Evolutionary conservation across 805 yeast genomes (phyloP).

Genomic region (Schwanniomyces pseudopolymorphus): DNA sequence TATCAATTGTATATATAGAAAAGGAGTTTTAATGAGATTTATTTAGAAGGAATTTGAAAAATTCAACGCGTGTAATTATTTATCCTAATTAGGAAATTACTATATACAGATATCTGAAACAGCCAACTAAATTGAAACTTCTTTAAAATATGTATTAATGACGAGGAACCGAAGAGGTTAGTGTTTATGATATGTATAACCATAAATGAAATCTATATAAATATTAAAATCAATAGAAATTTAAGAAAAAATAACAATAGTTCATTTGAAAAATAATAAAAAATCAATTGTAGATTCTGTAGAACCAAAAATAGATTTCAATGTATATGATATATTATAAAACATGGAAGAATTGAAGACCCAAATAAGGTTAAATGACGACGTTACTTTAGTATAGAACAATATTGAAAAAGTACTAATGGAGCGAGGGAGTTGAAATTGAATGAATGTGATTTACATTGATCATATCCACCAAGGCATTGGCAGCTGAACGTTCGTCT

Average conservation of each 20-base stretch:
- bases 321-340: neutral
- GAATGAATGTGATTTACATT: neutral
- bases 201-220: neutral
- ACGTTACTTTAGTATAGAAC: neutral
- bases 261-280: neutral
- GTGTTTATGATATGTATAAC: neutral
- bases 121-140: too few species aligned
- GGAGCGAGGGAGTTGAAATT: neutral
- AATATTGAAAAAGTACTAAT: neutral
- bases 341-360: neutral
- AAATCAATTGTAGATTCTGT: neutral
- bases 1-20: constrained; percentile 67
- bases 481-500: constrained; percentile 56
- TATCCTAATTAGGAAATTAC: constrained; percentile 13
- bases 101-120: neutral
- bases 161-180: neutral
- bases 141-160: neutral
- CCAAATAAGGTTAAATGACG: neutral
- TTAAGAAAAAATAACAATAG: neutral
- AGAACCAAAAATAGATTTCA: neutral
- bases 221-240: neutral
- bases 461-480: constrained; percentile 62
- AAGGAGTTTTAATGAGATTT: constrained; percentile 26
- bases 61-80: constrained; percentile 12
- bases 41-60: neutral